These are phyloP conservation scores for Penicillium turbatum DNA, from an alignment of 495 filamentous ascomycete species.

Conservation along the genomic window DNA sequence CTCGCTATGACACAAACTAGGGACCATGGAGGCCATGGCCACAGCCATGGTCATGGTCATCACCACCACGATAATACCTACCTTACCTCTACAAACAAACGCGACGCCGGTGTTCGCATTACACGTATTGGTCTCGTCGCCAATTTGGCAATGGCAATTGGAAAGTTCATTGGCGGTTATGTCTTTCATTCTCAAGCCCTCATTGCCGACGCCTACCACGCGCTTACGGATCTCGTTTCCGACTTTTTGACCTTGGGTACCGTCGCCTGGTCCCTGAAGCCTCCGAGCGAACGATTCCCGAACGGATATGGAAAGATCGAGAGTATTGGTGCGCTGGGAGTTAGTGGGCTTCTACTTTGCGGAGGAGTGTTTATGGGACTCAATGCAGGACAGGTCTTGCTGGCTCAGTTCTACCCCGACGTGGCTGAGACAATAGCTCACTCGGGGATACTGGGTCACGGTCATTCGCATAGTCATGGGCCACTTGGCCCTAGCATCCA, in stretches of 20 bases:
- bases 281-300: conserved; percentile 77
- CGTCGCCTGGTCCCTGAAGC: conserved; percentile 82
- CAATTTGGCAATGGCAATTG: conserved; percentile 90
- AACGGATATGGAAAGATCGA: conserved; percentile 96
- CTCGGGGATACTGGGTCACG: conserved; percentile 43
- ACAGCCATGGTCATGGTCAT: conserved; percentile 36
- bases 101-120: conserved; percentile 91
- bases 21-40: conserved; percentile 31
- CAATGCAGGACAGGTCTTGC: conserved; percentile 67
- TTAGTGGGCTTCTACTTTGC: conserved; percentile 79
- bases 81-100: conserved; percentile 80
- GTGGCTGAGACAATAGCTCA: conserved; percentile 60
- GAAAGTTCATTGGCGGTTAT: conserved; percentile 88
- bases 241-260: conserved; percentile 92
- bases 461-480: conserved; percentile 61
- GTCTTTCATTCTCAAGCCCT: conserved; percentile 90
- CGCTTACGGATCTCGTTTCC: conserved; percentile 88
- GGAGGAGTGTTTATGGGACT: conserved; percentile 90
- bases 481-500: conserved; percentile 74
- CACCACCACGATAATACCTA: conserved; percentile 85
- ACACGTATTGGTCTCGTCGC: conserved; percentile 88
- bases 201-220: conserved; percentile 92
- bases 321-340: conserved; percentile 86
- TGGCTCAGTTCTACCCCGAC: conserved; percentile 76
- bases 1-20: conserved; percentile 39